Base-by-base conservation (phyloP, 2,329 filamentous ascomycete species). In the Claviceps spartinae region DNA sequence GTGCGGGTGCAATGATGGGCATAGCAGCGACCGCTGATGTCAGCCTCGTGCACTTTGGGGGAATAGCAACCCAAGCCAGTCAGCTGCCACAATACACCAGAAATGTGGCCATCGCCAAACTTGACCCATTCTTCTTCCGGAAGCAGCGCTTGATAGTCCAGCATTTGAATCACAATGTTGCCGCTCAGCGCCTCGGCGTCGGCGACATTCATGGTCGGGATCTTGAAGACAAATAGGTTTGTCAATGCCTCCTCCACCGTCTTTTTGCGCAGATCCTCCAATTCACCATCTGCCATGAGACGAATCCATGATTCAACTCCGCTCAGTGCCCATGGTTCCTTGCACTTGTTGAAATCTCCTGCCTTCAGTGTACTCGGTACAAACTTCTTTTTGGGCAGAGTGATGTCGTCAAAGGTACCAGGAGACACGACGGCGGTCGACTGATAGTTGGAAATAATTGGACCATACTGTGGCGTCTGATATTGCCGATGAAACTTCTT, bases 121-220 rank as follows among this genome's bases (percentile, higher is more conserved):
- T 94, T 96, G 58, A 98, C 85, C 93, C 94, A 98, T 70, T 98
- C 94, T 66, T 98, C 93, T 37, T 96, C 91, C 14, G 84, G 83
- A 5, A 94, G 73, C 36, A 98, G 71, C 11, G 88, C 87, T 41
- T 83, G 84, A 8, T 84, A 81, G 24, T 79, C 76, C 57, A 91
- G 79, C 87, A 98, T 93, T 47, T 83, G 79, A 51, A 81, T 74
- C 2, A 95, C 82, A 0, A 95, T 86, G 42, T 81, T 81, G 54
- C 80, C 78, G 55, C 87, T 88, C 49, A 98, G 74, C 1, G 83
- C 85, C 65, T 98, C 93, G 0, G 93, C 93, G 72, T 98, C 94
- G 5, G 91, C 90, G 43, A 93, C 91, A 60, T 98, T 97, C 88
- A 98, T 96, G 0, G 89, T 98, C 0, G 93, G 90, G 0, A 98